Percentiles rank a stretch among this genome's conserved stretches.
These are phyloP conservation scores for Solanum hybrid DNA, from an alignment of 305 asterid species.

Conservation along the genomic window DNA sequence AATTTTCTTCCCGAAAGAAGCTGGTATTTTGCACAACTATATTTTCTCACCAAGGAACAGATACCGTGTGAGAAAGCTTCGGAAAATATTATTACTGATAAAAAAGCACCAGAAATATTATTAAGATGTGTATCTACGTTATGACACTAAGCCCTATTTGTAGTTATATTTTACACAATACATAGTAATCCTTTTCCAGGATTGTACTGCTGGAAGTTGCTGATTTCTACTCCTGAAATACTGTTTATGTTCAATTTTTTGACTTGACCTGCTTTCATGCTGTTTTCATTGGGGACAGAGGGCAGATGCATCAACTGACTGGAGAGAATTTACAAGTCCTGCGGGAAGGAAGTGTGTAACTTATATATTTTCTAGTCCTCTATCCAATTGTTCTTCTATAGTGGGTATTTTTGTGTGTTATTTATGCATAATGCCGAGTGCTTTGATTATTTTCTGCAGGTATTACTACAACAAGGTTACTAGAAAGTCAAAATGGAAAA, in stretches of 20 bases:
- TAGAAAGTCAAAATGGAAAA: constrained; percentile 66
- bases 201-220: background rate
- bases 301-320: constrained; percentile 94
- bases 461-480: constrained; percentile 65
- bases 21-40: background rate
- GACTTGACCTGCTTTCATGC: constrained; percentile 11
- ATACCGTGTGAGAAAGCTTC: background rate
- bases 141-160: background rate
- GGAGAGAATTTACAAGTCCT: constrained; percentile 70
- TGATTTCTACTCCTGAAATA: background rate
- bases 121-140: background rate
- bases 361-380: background rate
- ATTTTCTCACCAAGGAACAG: background rate
- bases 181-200: background rate
- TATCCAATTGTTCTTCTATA: background rate
- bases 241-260: background rate
- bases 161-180: background rate
- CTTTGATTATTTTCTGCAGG: constrained; percentile 29
- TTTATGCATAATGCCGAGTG: constrained; percentile 4
- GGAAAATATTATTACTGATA: background rate
- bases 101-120: background rate
- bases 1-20: background rate
- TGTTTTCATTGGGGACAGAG: constrained; percentile 45
- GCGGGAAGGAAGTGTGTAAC: constrained; percentile 67
- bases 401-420: constrained; percentile 3